phyloP scores from a whole-genome alignment of 2,329 filamentous ascomycete genomes.

The Rutstroemia sp. region DNA sequence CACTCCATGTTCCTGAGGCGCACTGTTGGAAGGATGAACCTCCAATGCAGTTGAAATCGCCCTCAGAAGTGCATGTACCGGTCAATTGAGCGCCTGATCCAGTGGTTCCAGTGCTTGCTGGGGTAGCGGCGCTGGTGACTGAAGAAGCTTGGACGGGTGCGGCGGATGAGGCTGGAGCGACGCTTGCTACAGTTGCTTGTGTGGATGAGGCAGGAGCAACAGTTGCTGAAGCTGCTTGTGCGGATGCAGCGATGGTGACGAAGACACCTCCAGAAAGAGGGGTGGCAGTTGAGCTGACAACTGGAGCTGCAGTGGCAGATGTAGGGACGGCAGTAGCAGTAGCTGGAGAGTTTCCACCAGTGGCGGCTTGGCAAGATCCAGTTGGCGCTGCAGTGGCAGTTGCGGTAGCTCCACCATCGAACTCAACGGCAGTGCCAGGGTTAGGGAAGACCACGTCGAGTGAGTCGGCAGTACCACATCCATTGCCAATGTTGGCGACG shows the following conservation, averaged over 20 bases:
- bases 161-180: constrained; percentile 14
- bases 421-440: constrained; percentile 52
- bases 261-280: constrained; percentile 3
- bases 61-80: constrained; percentile 41
- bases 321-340: constrained; percentile 3
- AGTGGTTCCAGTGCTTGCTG: constrained; percentile 15
- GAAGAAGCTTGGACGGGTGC: not conserved
- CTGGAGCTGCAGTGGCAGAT: constrained; percentile 11
- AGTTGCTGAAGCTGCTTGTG: constrained; percentile 11
- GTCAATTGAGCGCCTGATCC: constrained; percentile 19
- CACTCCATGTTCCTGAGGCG: constrained; percentile 44
- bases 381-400: constrained; percentile 22
- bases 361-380: constrained; percentile 24
- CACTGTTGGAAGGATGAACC: constrained; percentile 48
- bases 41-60: constrained; percentile 46
- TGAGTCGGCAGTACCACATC: constrained; percentile 48
- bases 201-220: not conserved
- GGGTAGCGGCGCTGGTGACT: constrained; percentile 13
- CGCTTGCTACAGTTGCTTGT: constrained; percentile 16
- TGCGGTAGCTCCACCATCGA: constrained; percentile 32
- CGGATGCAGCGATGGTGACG: not conserved
- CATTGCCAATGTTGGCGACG: constrained; percentile 56
- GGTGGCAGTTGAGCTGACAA: not conserved
- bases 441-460: constrained; percentile 61
- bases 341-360: constrained; percentile 7